Percentiles rank a stretch among this genome's conserved stretches.
Evolutionary conservation across 2,329 filamentous ascomycete genomes (phyloP).

Genomic region (Talaromyces sp.): DNA sequence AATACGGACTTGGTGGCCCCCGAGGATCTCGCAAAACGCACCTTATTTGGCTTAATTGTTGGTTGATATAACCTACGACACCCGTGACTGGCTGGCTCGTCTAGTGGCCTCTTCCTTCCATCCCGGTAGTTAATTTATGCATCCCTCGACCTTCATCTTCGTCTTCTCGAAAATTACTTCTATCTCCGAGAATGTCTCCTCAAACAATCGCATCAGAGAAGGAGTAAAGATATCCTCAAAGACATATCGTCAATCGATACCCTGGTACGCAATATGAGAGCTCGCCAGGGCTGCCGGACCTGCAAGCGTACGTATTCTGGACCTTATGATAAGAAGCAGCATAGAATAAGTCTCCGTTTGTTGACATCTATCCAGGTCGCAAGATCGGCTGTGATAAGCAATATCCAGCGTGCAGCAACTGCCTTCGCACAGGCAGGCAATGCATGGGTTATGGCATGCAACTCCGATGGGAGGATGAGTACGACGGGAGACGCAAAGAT

Average conservation of each 20-base stretch:
- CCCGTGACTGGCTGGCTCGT: neutral
- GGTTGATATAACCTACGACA: neutral
- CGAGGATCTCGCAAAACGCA: neutral
- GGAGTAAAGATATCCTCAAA: neutral
- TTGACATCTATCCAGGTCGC: neutral
- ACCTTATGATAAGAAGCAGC: neutral
- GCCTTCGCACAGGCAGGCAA: constrained; percentile 3
- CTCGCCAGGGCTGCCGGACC: constrained; percentile 9
- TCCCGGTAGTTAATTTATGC: neutral
- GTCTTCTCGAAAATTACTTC: neutral
- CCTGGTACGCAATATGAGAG: neutral
- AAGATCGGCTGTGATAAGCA: constrained; percentile 15
- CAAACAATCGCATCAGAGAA: too few species aligned
- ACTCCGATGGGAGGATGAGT: constrained; percentile 12
- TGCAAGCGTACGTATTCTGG: constrained; percentile 3
- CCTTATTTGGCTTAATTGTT: neutral
- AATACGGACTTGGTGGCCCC: too few species aligned
- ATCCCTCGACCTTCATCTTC: neutral
- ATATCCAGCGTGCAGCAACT: constrained; percentile 4
- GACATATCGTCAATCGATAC: neutral
- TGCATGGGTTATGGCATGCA: constrained; percentile 10
- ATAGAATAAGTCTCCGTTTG: neutral
- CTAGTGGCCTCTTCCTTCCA: neutral
- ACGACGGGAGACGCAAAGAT: constrained; percentile 7
- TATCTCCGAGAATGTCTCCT: neutral